Evolutionary conservation across 139 green algal species (phyloP).

Genomic region (Klebsormidium nitens): DNA sequence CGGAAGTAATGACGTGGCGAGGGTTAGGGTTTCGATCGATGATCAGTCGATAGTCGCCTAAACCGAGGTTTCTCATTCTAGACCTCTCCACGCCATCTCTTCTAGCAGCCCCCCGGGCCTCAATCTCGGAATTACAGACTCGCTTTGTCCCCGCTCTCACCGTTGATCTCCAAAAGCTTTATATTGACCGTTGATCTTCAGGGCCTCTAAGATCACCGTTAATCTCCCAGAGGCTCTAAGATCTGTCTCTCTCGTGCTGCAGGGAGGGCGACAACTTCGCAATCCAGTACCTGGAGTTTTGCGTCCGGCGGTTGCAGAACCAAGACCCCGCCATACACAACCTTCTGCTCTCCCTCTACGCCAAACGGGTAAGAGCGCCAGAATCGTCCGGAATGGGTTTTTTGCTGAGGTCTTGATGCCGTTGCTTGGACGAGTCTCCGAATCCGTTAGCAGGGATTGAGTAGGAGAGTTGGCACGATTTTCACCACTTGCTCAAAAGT

Average conservation of each 20-base stretch:
- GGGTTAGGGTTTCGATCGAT: too few relatives aligned
- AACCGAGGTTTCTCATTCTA: too few relatives aligned
- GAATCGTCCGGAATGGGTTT: too few relatives aligned
- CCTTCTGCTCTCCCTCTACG: slow-evolving; percentile 65
- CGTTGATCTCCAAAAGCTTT: neutral
- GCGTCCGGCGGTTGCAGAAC: slow-evolving; percentile 51
- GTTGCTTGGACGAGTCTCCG: too few relatives aligned
- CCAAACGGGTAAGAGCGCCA: slow-evolving; percentile 36
- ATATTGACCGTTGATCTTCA: neutral
- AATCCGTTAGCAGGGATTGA: too few relatives aligned
- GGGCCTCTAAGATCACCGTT: neutral
- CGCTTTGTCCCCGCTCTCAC: neutral
- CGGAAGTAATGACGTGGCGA: too few relatives aligned
- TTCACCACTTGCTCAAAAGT: too few relatives aligned
- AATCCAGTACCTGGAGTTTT: slow-evolving; percentile 73
- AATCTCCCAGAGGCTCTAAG: neutral
- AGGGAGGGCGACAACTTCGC: slow-evolving; percentile 40
- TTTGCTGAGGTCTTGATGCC: too few relatives aligned
- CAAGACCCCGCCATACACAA: slow-evolving; percentile 61
- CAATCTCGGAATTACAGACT: neutral
- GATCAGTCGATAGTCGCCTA: too few relatives aligned
- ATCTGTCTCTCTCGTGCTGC: slow-evolving; percentile 3
- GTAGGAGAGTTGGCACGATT: too few relatives aligned
- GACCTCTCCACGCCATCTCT: too few relatives aligned
- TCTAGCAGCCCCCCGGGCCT: too few relatives aligned